Evolutionary conservation across 192 early-diverging fungal species (phyloP), one percentile per base, ranked within the genome.

Genomic region (Entomortierella chlamydospora): DNA sequence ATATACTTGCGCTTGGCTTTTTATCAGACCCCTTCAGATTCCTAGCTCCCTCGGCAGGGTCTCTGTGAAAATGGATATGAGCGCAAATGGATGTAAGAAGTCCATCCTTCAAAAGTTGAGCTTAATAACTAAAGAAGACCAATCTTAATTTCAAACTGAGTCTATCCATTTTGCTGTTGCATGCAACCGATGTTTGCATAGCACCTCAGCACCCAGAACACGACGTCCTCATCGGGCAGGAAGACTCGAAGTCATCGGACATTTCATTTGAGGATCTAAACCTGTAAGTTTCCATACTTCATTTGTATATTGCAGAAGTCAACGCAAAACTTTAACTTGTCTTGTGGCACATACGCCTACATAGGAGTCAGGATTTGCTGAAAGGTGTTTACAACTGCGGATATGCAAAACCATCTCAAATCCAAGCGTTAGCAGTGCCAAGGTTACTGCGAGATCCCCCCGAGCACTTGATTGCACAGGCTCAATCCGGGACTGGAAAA

Each of bases 341-440:
- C n/a, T n/a, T n/a, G n/a, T 13, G 7, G 18, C 34, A 37, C 47
- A 17, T 4, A 25, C 33, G 5, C 10, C 2, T 8, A 25, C 23
- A 41, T 29, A 78, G 74, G 56, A 59, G 61, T 22, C 84, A 83
- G 23, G 88, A 97, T 20, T 77, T 99, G 30, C 81, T 96, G 26
- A 94, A 96, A 81, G 96, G 96, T 28, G 45, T 99, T 10, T 99
- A 98, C 84, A 89, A 78, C 49, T 94, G 93, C 91, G 91, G 90
- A 41, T 99, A 94, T 80, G 87, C 90, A 47, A 89, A 88, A 55
- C 97, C 97, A 1, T 97, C 95, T 22, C 95, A 95, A 78, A 98
- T 99, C 79, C 97, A 99, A 84, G 96, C 94, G 68, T 84, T 88
- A 55, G 96, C 97, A 3, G 78, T 99, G 12, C 97, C 97, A 0